Evolutionary conservation across 1,139 yeast species (phyloP), one percentile per base, ranked within the genome.

Genomic region (Saccharomyces hybrid): DNA sequence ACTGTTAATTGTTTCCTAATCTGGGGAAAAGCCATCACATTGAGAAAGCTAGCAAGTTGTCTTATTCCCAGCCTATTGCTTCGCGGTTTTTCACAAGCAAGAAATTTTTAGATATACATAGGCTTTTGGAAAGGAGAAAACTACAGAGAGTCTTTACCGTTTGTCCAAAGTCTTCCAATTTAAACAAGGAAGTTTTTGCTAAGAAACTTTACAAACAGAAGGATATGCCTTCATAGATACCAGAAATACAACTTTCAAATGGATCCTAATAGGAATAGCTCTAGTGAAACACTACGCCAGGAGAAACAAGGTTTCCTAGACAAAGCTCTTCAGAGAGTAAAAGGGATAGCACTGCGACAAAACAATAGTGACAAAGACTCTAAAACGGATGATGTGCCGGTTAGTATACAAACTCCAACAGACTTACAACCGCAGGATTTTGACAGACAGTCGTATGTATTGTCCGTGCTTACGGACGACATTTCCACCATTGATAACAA

Each of bases 251-350:
- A 38, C 0, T 1, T 38, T 6, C 25, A 38, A 47, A 54, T 54
- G 55, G 52, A 46, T 28, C 52, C 54, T 34, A 52, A 55, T 47
- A 46, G 34, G 48, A 50, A 42, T 27, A 48, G 48, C 31, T 51
- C 32, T 19, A 54, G 53, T 38, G 57, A 54, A 46, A 54, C 32
- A 29, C 51, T 53, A 42, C 55, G 54, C 48, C 49, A 48, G 42
- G 58, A 55, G 48, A 57, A 51, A 47, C 53, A 50, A 46, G 58
- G 56, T 31, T 59, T 55, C 54, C 48, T 60, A 27, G 54, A 50
- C 42, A 55, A 49, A 41, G 62, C 62, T n/a, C 53, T 60, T 6
- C 46, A 44, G 23, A 60, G 53, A 27, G 58, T 60, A 13, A 52
- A 53, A 41, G 56, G 54, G 8, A 42, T 58, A 34, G 53, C 55